Conservation (phyloP, 1,139 yeast species). For the Blastobotrys indianensis region DNA sequence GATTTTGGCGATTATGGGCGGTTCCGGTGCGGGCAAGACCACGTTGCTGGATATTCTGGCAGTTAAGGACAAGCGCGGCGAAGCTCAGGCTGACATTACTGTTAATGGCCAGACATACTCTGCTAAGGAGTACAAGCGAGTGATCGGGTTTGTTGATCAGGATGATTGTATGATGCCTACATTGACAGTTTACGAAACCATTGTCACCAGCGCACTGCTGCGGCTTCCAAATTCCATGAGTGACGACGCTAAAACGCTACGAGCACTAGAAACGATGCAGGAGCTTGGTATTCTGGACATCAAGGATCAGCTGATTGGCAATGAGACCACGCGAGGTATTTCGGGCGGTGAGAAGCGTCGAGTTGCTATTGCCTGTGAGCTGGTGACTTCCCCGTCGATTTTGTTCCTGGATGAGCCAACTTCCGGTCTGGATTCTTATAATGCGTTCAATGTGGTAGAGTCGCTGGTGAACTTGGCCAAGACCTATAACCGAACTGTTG, state of each 20-base stretch:
- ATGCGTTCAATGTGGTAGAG: slow-evolving; percentile 87
- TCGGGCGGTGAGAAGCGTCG: slow-evolving; percentile 91
- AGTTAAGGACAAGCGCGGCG: slow-evolving; percentile 75
- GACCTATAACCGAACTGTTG: slow-evolving; percentile 76
- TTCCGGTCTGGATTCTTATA: slow-evolving; percentile 89
- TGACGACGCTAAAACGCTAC: slow-evolving; percentile 59
- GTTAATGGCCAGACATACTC: slow-evolving; percentile 55
- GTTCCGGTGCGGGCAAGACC: slow-evolving; percentile 97
- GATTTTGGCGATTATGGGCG: slow-evolving; percentile 94
- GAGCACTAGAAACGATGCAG: slow-evolving; percentile 78
- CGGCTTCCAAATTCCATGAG: slow-evolving; percentile 80
- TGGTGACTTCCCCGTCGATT: slow-evolving; percentile 65
- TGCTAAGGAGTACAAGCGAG: slow-evolving; percentile 48
- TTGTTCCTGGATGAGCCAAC: slow-evolving; percentile 85
- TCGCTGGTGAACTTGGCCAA: slow-evolving; percentile 73
- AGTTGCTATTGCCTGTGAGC: slow-evolving; percentile 75
- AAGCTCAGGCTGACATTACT: slow-evolving; percentile 54
- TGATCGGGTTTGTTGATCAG: slow-evolving; percentile 95
- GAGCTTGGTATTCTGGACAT: slow-evolving; percentile 80
- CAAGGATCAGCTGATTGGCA: slow-evolving; percentile 82
- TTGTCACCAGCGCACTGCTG: slow-evolving; percentile 81
- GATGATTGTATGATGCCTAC: slow-evolving; percentile 90
- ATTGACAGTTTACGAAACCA: slow-evolving; percentile 91
- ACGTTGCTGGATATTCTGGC: slow-evolving; percentile 88
- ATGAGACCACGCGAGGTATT: slow-evolving; percentile 84